Evolutionary conservation across 192 early-diverging fungal genomes (phyloP).

Genomic region (Coemansia sp.): DNA sequence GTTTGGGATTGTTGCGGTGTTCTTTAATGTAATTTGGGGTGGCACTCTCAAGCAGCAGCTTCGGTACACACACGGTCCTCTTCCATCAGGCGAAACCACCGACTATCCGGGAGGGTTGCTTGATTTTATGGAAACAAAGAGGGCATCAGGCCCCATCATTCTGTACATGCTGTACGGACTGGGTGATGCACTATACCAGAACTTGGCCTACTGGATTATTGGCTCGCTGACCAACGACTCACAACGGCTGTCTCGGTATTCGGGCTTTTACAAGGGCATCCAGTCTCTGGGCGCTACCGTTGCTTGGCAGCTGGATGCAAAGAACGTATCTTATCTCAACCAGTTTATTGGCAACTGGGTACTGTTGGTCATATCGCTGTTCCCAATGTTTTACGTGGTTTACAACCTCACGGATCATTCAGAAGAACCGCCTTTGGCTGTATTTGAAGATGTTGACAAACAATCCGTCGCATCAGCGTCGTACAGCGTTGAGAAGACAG

Average conservation of each 20-base stretch:
- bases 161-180: constrained; percentile 75
- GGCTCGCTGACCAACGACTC: constrained; percentile 82
- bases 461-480: no score
- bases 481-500: no score
- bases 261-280: constrained; percentile 89
- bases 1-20: constrained; percentile 46
- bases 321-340: constrained; percentile 46
- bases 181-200: constrained; percentile 81
- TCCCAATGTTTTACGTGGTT: constrained; percentile 54
- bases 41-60: constrained; percentile 63
- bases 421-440: constrained; percentile 5
- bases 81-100: constrained; percentile 15
- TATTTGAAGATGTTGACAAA: no score
- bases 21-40: constrained; percentile 61
- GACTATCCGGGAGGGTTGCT: constrained; percentile 26
- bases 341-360: constrained; percentile 60
- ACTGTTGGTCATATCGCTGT: constrained; percentile 52
- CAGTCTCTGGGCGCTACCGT: constrained; percentile 74
- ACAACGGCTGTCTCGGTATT: constrained; percentile 65
- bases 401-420: constrained; percentile 52
- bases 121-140: constrained; percentile 47
- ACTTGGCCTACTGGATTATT: constrained; percentile 80
- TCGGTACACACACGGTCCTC: constrained; percentile 42
- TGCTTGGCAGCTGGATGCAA: constrained; percentile 67
- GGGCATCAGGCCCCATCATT: constrained; percentile 61